phyloP scores from a whole-genome alignment of 2,329 filamentous ascomycete species.

The Tolypocladium endophyticum region DNA sequence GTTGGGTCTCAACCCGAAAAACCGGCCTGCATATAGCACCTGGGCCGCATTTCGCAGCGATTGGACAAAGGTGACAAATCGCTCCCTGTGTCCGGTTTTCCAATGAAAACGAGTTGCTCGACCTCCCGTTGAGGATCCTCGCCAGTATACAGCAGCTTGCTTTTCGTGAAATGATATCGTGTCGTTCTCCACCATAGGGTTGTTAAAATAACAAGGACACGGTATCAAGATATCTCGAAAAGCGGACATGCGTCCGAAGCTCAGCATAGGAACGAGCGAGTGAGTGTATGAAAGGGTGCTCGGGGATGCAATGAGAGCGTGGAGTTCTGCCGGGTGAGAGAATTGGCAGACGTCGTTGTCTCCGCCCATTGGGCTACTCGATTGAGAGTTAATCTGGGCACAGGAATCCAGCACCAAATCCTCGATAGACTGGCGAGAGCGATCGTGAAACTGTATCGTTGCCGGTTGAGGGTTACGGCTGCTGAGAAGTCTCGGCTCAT shows the following conservation, averaged over 20 bases:
- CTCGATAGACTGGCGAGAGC: neutral
- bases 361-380: neutral
- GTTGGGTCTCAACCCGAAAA: neutral
- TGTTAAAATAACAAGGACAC: neutral
- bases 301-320: neutral
- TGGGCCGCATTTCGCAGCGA: neutral
- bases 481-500: neutral
- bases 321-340: neutral
- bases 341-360: neutral
- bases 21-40: neutral
- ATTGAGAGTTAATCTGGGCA: neutral
- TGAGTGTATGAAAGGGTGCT: neutral
- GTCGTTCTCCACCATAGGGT: neutral
- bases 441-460: neutral
- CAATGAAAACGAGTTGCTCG: neutral
- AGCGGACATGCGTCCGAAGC: neutral
- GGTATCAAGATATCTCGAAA: neutral
- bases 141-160: neutral
- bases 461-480: neutral
- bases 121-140: neutral
- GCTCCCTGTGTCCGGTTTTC: neutral
- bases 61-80: neutral
- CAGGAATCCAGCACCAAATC: neutral
- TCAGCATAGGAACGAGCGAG: neutral
- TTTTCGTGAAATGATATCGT: neutral